Conservation (phyloP, 176 grass and related monocot genomes). For the Bromus sterilis region DNA sequence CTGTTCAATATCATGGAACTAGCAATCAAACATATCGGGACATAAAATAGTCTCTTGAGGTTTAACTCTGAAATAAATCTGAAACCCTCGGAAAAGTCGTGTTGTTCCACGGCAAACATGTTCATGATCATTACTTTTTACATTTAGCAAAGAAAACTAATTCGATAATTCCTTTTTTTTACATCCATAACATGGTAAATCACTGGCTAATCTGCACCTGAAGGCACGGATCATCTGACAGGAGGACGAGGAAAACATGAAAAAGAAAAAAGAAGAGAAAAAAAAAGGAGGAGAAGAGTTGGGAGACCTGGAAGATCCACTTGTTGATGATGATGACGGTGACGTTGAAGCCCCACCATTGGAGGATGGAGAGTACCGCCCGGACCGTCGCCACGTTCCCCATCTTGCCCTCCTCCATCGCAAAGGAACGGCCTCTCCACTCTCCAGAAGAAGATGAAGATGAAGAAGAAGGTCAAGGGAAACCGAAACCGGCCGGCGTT, state of each 20-base stretch:
- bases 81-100: not conserved
- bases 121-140: too few species aligned
- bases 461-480: not conserved
- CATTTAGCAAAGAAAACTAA: not conserved
- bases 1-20: not conserved
- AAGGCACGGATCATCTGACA: not conserved
- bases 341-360: conserved; percentile 99
- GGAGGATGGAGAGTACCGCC: conserved; percentile 72
- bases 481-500: conserved; percentile 9
- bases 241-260: not conserved
- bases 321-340: conserved; percentile 99
- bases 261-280: not conserved
- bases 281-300: not conserved
- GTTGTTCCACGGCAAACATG: not conserved
- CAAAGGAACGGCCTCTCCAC: not conserved
- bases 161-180: not conserved
- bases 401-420: conserved; percentile 61
- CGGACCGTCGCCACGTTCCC: conserved; percentile 44
- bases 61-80: not conserved
- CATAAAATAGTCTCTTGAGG: not conserved
- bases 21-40: not conserved
- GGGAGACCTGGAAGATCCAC: conserved; percentile 94
- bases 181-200: not conserved
- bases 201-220: not conserved
- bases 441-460: not conserved